Evolutionary conservation across 345 rosid species (phyloP), one percentile per base, ranked within the genome.

Genomic region (Schrenkiella parvula): DNA sequence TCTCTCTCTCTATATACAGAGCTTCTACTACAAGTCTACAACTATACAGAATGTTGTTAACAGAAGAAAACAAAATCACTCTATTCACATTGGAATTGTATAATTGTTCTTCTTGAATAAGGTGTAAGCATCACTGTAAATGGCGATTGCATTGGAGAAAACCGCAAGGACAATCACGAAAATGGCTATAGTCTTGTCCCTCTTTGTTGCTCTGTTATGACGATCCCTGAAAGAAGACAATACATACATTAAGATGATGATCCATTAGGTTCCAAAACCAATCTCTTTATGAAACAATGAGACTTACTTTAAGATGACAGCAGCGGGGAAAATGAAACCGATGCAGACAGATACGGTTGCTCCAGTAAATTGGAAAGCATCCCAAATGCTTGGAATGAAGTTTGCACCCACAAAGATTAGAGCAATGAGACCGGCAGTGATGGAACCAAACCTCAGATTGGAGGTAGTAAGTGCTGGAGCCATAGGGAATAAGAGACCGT

Each of bases 301-400:
- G 10, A 18, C 87, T 83, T 67, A 91, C 98, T 84, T 88, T n/a
- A 93, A 89, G 46, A 95, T 81, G 63, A 93, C 70, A 53, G 92
- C 74, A 29, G 98, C 96, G 0, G 98, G 98, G 72, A 93, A 93
- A 44, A 93, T 93, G 88, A 91, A 93, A 43, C 92, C 97, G n/a
- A 89, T 79, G 82, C 97, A 91, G 75, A 89, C 97, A 15, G 95
- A 90, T 68, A 95, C 88, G 2, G 97, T 93, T 51, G 98, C 96
- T 75, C 96, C 98, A 37, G 97, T 46, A 13, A 46, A 46, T 3
- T 46, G 23, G 51, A 46, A 46, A 46, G 51, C 25, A 46, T 46
- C 51, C 97, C 97, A 93, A 73, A 93, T 93, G 83, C 92, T 93
- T 21, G 98, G 98, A 38, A 93, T 93, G 68, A 85, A 88, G 80